Evolutionary conservation across 1,284 basidiomycete species (phyloP), one percentile per base, ranked within the genome.

Genomic region (Bjerkandera adusta): DNA sequence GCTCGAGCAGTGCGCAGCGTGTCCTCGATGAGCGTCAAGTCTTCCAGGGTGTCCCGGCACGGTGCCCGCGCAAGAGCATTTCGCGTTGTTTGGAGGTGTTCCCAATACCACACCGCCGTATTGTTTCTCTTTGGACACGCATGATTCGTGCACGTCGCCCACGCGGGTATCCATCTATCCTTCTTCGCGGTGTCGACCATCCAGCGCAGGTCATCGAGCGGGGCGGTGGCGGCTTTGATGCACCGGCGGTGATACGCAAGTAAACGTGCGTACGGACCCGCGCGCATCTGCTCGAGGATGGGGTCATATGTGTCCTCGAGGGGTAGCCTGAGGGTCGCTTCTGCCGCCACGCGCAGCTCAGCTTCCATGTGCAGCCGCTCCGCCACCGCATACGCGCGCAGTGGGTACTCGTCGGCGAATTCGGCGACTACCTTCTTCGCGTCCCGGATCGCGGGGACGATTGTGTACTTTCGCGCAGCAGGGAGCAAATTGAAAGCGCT

Each of bases 381-480:
- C 30, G 30, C 41, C n/a, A 25, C 5, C 10, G 32, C 33, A 26
- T 34, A 43, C 22, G 18, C 10, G 11, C 30, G 41, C 30, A 43
- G 32, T 12, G 41, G 30, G 18, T 24, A 16, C n/a, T 29, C 12
- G 27, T 5, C 15, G 4, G 40, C 30, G 15, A 13, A 20, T 11
- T n/a, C 30, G 4, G 26, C 27, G 18, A 22, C 20, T 12, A 22
- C 30, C 32, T 3, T 15, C 30, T n/a, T 18, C 21, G n/a, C 5
- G 12, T 3, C 18, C n/a, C 8, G 16, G 22, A 30, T 3, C n/a
- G 8, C 5, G 43, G 10, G 5, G 30, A 20, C 43, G 2, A 49
- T 35, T 10, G 22, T 8, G 32, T 49, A 44, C 26, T 43, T 49
- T 15, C 35, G 24, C 35, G 34, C 22, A 4, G 36, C 42, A 11